These are phyloP conservation scores for Aureobasidium sp. DNA, from an alignment of 2,329 filamentous ascomycete genomes.

Conservation along the genomic window DNA sequence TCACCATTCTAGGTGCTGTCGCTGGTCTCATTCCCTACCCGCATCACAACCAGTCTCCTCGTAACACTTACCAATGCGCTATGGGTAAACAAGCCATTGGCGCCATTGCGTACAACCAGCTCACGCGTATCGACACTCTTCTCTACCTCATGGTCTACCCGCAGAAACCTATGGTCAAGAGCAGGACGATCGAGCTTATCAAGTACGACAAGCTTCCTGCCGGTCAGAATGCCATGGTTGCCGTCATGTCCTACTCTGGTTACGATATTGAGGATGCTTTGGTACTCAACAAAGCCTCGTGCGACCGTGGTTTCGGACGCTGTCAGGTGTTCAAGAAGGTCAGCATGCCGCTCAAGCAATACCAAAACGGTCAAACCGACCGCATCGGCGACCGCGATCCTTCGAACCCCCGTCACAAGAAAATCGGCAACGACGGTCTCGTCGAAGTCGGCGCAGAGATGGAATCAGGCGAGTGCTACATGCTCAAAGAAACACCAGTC, in stretches of 20 bases:
- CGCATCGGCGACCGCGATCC: constrained; percentile 50
- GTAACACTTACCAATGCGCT: constrained; percentile 97
- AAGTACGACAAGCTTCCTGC: constrained; percentile 96
- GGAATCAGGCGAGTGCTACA: constrained; percentile 70
- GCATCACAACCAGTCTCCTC: constrained; percentile 95
- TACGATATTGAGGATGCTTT: constrained; percentile 99
- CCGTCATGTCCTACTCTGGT: constrained; percentile 98
- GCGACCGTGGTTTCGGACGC: constrained; percentile 88
- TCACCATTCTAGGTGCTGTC: constrained; percentile 90
- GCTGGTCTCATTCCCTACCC: constrained; percentile 95
- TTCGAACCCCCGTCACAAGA: constrained; percentile 48
- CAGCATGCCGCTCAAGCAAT: constrained; percentile 75
- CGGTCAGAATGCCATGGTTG: constrained; percentile 92
- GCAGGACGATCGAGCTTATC: constrained; percentile 89
- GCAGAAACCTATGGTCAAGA: constrained; percentile 95
- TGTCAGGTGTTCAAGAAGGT: constrained; percentile 99
- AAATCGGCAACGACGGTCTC: constrained; percentile 78
- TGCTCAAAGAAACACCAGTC: constrained; percentile 80
- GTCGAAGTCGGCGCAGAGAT: constrained; percentile 78
- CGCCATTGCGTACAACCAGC: constrained; percentile 96
- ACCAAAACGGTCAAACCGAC: constrained; percentile 67
- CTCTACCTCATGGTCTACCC: constrained; percentile 97
- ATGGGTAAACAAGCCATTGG: constrained; percentile 99
- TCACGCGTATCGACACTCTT: constrained; percentile 90
- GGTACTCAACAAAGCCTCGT: constrained; percentile 90